Conservation (phyloP, 1,284 basidiomycete species). For the Puccinia sorghi region DNA sequence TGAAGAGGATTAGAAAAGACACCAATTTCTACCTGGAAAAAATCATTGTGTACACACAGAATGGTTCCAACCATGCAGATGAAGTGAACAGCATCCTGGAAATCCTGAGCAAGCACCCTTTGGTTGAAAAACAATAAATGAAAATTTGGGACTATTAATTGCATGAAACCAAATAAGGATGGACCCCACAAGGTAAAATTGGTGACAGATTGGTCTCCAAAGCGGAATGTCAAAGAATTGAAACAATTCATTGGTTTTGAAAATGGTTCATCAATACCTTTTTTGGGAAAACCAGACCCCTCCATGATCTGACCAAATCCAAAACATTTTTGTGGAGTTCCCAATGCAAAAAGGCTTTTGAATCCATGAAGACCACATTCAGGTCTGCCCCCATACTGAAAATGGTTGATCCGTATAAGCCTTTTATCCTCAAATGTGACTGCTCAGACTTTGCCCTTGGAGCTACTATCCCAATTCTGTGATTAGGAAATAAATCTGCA, state of each 20-base stretch:
- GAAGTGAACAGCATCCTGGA: background rate
- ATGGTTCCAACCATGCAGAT: background rate
- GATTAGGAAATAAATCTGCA: background rate
- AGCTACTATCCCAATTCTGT: constrained; percentile 6
- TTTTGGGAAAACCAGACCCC: no score
- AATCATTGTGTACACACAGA: constrained; percentile 11
- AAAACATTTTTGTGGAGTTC: no score
- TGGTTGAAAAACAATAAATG: background rate
- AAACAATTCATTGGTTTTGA: no score
- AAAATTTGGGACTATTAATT: background rate
- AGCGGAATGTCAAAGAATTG: no score
- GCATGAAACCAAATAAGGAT: no score
- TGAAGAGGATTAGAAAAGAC: background rate
- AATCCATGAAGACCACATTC: background rate
- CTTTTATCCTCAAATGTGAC: constrained; percentile 27
- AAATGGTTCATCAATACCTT: no score
- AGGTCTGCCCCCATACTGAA: background rate
- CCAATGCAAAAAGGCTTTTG: no score
- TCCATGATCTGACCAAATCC: no score
- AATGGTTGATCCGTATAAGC: background rate
- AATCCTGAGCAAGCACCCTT: background rate
- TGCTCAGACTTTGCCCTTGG: constrained; percentile 29
- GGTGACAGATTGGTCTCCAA: no score
- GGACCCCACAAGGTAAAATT: no score
- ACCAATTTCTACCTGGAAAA: background rate